These are phyloP conservation scores for Picea sitchensis DNA, from an alignment of 75 land plant species.

Conservation along the genomic window DNA sequence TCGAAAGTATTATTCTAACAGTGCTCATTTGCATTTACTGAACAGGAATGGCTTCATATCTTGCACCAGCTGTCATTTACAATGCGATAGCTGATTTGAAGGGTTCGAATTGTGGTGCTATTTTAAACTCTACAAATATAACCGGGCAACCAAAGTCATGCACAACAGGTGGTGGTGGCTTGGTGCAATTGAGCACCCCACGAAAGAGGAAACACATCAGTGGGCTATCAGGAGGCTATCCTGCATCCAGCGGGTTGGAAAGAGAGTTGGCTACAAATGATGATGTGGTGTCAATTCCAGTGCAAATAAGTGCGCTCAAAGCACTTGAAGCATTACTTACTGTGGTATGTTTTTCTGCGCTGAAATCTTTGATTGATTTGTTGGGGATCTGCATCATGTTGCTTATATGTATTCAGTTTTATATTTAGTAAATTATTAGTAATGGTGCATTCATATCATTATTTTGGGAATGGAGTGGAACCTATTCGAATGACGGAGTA, in stretches of 20 bases:
- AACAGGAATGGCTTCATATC: conserved; percentile 79
- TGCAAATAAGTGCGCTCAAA: conserved; percentile 76
- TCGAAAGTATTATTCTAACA: background rate
- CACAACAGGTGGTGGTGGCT: conserved; percentile 14
- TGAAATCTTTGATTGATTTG: no score
- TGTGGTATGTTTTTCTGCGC: conserved; percentile 49
- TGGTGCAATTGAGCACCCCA: conserved; percentile 15
- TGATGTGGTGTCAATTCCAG: conserved; percentile 27
- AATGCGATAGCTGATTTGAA: conserved; percentile 74
- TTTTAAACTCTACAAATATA: conserved; percentile 7
- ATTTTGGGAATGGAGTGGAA: no score
- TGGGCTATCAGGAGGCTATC: conserved; percentile 25
- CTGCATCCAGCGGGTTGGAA: conserved; percentile 16
- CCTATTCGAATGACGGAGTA: no score
- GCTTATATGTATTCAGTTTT: no score
- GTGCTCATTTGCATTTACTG: background rate
- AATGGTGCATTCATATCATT: no score
- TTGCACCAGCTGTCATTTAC: conserved; percentile 54
- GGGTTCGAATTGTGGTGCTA: conserved; percentile 24
- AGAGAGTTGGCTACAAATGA: conserved; percentile 15
- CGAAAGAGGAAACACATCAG: conserved; percentile 66
- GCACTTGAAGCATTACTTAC: conserved; percentile 79
- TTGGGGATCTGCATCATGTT: no score
- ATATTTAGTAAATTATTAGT: no score
- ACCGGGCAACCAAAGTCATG: conserved; percentile 14